Evolutionary conservation across 2,329 filamentous ascomycete species (phyloP), one percentile per base, ranked within the genome.

Genomic region (Talaromyces sp.): DNA sequence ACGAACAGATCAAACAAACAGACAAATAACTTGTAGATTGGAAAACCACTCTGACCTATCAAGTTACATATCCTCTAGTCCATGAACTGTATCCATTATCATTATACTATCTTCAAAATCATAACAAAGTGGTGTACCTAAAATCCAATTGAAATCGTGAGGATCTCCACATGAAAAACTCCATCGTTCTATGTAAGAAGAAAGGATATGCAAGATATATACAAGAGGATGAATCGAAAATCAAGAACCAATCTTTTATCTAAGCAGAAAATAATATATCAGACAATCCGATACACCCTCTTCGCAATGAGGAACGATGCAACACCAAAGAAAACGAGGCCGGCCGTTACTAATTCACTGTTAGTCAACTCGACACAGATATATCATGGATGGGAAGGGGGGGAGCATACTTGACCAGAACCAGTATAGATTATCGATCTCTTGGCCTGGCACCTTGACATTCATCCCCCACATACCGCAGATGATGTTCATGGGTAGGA

Each of bases 381-480:
- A 39, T 64, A 54, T 35, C 56, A 62, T 3, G 22, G 59, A 66
- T 62, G 24, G 39, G n/a, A n/a, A 1, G 35, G 3, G 33, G 33
- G 24, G 54, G 43, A 22, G 11, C 76, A 64, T 76, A 82, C 80
- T 83, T 16, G 83, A 87, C 75, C 84, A 87, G 75, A 93, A 95
- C 91, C 91, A 95, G 27, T 81, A 82, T 60, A 94, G 79, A 71
- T 90, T 90, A 69, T 96, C 92, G 66, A 88, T 82, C 54, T 94
- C 90, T 77, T 98, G 94, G 1, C 95, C 95, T 0, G 95, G 95
- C 0, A 99, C 95, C 83, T 92, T 92, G 41, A 94, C 91, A 83
- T 99, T 99, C 94, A 98, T 98, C 60, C 94, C 95, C 93, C 94
- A 99, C 72, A 98, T 88, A 70, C 95, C 95, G 2, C 95, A 98